These are phyloP conservation scores for Epithele typhae DNA, from an alignment of 768 basidiomycete species.

Conservation along the genomic window DNA sequence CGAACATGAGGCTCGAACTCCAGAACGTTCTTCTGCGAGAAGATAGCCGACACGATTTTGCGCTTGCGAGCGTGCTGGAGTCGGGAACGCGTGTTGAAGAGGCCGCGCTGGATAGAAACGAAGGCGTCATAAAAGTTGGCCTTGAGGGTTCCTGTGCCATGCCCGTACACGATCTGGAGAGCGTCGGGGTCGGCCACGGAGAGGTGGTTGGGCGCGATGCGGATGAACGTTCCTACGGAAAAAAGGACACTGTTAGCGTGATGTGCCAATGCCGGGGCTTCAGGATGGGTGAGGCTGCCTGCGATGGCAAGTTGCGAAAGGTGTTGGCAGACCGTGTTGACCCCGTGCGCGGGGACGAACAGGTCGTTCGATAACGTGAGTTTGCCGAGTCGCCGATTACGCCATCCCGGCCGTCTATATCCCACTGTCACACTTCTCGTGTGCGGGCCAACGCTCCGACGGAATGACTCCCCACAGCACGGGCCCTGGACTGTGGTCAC, in stretches of 20 bases:
- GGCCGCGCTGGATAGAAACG: slow-evolving; percentile 40
- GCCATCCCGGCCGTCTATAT: no score
- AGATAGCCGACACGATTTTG: slow-evolving; percentile 86
- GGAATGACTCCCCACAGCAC: no score
- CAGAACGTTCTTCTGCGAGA: slow-evolving; percentile 78
- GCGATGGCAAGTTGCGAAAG: no score
- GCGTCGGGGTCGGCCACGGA: slow-evolving; percentile 67
- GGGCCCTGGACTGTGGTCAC: no score
- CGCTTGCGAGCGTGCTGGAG: slow-evolving; percentile 82
- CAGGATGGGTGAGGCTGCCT: not conserved
- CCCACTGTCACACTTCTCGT: no score
- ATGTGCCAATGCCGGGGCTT: not conserved
- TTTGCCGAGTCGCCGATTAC: no score
- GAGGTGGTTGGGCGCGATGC: slow-evolving; percentile 42
- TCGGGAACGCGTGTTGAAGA: slow-evolving; percentile 79
- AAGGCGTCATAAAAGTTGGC: slow-evolving; percentile 41
- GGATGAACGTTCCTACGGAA: slow-evolving; percentile 33
- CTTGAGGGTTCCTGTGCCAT: slow-evolving; percentile 84
- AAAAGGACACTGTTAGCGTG: no score
- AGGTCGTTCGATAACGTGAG: no score
- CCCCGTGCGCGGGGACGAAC: no score
- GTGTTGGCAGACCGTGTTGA: no score
- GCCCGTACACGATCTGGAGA: slow-evolving; percentile 70
- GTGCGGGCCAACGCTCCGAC: no score
- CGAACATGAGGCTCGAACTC: slow-evolving; percentile 88